phyloP scores from a whole-genome alignment of 2,329 filamentous ascomycete genomes.

The Microcyclosporella mali region DNA sequence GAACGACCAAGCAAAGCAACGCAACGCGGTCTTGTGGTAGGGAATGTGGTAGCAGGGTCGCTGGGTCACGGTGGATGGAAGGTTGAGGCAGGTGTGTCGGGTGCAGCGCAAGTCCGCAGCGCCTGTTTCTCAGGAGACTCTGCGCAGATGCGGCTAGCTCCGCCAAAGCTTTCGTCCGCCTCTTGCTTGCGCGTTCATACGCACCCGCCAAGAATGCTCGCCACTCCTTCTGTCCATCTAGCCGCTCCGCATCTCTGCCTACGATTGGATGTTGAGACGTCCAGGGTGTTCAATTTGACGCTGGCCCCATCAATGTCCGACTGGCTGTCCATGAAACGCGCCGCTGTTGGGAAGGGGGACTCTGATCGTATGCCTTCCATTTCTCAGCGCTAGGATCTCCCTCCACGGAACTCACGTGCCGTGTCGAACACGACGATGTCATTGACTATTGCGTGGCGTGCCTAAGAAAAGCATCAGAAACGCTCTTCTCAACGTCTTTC shows the following conservation, averaged over 20 bases:
- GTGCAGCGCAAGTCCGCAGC: too few relatives aligned
- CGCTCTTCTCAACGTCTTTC: slow-evolving; percentile 7
- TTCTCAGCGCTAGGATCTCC: too few relatives aligned
- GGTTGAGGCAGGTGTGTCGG: too few relatives aligned
- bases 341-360: too few relatives aligned
- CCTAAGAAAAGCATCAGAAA: slow-evolving; percentile 4
- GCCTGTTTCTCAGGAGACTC: slow-evolving; percentile 17
- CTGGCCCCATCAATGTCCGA: neutral
- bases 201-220: slow-evolving; percentile 7
- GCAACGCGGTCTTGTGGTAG: too few relatives aligned
- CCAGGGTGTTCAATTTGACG: slow-evolving; percentile 2
- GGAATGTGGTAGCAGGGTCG: slow-evolving; percentile 8
- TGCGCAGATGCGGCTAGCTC: slow-evolving; percentile 3
- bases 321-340: too few relatives aligned
- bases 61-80: too few relatives aligned
- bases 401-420: neutral
- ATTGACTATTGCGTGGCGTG: slow-evolving; percentile 5
- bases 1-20: slow-evolving; percentile 5
- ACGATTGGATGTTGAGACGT: too few relatives aligned
- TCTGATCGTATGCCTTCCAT: too few relatives aligned
- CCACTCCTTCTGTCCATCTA: slow-evolving; percentile 3
- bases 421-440: neutral
- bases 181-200: slow-evolving; percentile 16
- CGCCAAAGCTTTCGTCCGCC: too few relatives aligned
- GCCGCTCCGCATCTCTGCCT: too few relatives aligned